These are phyloP conservation scores for Ceratocystis diversiconidia DNA, from an alignment of 2,329 filamentous ascomycete genomes.

Conservation along the genomic window DNA sequence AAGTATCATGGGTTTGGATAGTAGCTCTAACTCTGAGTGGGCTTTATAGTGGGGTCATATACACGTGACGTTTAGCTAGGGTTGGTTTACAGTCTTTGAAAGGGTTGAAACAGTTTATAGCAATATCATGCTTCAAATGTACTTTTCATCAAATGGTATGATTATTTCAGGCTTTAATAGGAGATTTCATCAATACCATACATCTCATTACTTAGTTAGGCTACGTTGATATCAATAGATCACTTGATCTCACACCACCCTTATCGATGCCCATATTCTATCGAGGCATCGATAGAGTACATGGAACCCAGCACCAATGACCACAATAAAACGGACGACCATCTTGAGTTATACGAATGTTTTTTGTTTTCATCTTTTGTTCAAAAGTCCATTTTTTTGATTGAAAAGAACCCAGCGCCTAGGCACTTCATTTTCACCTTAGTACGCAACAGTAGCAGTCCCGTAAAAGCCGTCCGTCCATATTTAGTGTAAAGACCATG, in stretches of 20 bases:
- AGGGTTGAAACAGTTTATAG: too few species aligned
- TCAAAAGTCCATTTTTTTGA: slow-evolving; percentile 19
- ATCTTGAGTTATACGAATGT: slow-evolving; percentile 9
- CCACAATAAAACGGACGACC: neutral
- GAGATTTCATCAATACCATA: too few species aligned
- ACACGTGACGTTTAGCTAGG: too few species aligned
- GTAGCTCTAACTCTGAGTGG: neutral
- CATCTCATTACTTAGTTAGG: too few species aligned
- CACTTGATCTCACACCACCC: too few species aligned
- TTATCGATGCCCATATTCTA: neutral
- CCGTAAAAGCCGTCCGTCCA: slow-evolving; percentile 20
- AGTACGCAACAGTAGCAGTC: slow-evolving; percentile 15
- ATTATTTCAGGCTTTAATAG: too few species aligned
- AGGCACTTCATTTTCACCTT: slow-evolving; percentile 18
- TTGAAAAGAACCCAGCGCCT: slow-evolving; percentile 18
- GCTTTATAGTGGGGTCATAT: neutral
- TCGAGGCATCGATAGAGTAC: neutral
- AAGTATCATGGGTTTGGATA: neutral
- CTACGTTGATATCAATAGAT: too few species aligned
- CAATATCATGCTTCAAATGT: too few species aligned
- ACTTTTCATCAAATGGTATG: too few species aligned
- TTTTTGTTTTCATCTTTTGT: slow-evolving; percentile 17
- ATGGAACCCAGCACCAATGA: neutral
- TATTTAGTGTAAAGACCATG: slow-evolving; percentile 27
- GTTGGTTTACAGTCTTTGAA: too few species aligned